These are phyloP conservation scores for Straminergon stramineum DNA, from an alignment of 225 moss, liverwort and hornwort species.

Conservation along the genomic window DNA sequence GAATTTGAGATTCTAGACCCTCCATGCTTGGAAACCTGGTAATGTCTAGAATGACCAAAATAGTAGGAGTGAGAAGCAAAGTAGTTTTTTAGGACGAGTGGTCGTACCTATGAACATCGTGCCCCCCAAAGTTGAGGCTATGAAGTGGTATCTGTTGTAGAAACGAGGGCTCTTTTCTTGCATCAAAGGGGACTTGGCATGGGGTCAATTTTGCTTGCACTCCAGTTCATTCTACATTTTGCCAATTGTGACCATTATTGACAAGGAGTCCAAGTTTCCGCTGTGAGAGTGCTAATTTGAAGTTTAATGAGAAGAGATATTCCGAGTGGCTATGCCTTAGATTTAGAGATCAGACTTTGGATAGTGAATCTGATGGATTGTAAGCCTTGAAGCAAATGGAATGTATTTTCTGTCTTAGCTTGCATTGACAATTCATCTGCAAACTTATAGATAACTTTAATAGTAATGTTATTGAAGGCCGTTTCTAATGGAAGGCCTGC, in stretches of 20 bases:
- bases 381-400: not conserved
- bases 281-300: not conserved
- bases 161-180: slow-evolving; percentile 73
- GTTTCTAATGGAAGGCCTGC: not conserved
- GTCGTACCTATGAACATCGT: slow-evolving; percentile 19
- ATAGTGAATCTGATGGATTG: not conserved
- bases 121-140: slow-evolving; percentile 44
- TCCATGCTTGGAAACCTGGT: slow-evolving; percentile 35
- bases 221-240: not conserved
- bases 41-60: slow-evolving; percentile 51
- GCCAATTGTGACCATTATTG: no score
- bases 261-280: no score
- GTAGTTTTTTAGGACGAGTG: slow-evolving; percentile 23
- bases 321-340: not conserved
- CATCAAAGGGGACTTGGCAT: slow-evolving; percentile 79
- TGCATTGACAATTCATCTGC: not conserved
- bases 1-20: slow-evolving; percentile 48
- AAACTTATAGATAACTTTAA: not conserved
- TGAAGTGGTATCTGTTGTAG: slow-evolving; percentile 69
- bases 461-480: no score
- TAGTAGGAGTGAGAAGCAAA: slow-evolving; percentile 45
- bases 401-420: not conserved
- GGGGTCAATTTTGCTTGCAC: slow-evolving; percentile 37
- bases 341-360: not conserved
- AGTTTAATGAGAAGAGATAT: not conserved